Conservation (phyloP, 805 yeast genomes). For the Hanseniaspora jakobsenii region DNA sequence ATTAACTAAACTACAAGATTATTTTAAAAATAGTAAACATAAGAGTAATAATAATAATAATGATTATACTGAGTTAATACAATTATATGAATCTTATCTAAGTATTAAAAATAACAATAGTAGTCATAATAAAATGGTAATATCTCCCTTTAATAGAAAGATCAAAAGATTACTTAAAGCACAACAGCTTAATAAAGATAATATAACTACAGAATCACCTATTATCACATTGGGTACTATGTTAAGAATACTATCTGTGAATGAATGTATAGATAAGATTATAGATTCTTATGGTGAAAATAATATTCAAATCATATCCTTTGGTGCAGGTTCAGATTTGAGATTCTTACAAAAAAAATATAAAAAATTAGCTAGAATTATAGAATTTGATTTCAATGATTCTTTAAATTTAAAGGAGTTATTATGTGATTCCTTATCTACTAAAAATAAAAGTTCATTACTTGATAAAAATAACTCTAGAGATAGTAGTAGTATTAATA, state of each 20-base stretch:
- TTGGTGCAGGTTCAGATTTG: conserved; percentile 13
- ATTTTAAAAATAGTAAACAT: neutral
- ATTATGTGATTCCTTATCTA: too few relatives aligned
- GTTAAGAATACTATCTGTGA: conserved; percentile 6
- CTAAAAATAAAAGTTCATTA: too few relatives aligned
- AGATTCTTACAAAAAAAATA: conserved; percentile 5
- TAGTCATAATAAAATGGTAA: neutral
- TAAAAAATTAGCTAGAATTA: neutral
- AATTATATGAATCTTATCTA: neutral
- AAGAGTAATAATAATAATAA: neutral
- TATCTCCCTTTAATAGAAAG: conserved; percentile 7
- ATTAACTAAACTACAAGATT: neutral
- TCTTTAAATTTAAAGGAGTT: neutral
- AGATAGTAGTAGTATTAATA: too few relatives aligned
- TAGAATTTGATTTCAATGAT: conserved; percentile 9
- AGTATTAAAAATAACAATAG: neutral
- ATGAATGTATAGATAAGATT: neutral
- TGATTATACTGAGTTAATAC: conserved; percentile 3
- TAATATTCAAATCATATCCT: conserved; percentile 3
- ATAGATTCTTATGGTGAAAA: neutral
- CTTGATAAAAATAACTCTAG: too few relatives aligned
- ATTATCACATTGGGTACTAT: conserved; percentile 12
- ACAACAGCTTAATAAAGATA: neutral
- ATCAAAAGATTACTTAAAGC: conserved; percentile 3
- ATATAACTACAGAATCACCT: conserved; percentile 4